phyloP scores from a whole-genome alignment of 805 yeast genomes.

The Ogataea saltuana region DNA sequence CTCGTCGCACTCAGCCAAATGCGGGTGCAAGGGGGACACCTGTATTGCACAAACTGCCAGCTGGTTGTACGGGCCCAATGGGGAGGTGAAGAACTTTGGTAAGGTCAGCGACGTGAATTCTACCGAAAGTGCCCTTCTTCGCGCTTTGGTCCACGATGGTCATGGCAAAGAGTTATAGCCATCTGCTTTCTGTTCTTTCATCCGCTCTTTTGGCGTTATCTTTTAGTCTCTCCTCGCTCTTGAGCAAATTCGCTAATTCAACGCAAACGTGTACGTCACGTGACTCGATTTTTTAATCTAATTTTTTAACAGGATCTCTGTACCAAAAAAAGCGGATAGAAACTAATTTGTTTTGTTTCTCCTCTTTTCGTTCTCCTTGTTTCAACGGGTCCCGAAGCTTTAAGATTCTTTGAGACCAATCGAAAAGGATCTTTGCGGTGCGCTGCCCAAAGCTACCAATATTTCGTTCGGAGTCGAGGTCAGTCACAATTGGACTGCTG shows the following conservation, averaged over 20 bases:
- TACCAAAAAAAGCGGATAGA: neutral
- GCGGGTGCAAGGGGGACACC: slow-evolving; percentile 38
- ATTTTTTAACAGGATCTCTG: neutral
- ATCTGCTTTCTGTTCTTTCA: no score
- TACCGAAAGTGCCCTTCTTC: slow-evolving; percentile 34
- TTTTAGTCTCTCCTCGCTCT: no score
- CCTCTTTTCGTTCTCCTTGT: no score
- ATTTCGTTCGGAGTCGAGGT: no score
- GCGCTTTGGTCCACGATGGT: slow-evolving; percentile 25
- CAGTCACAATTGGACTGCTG: no score
- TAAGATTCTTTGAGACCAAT: no score
- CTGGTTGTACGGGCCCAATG: slow-evolving; percentile 39
- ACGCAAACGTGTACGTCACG: slow-evolving; percentile 5
- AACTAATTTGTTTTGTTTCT: no score
- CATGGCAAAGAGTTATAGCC: slow-evolving; percentile 14
- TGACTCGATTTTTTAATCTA: neutral
- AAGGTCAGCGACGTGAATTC: slow-evolving; percentile 26
- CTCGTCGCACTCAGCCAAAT: slow-evolving; percentile 27
- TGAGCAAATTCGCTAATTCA: neutral
- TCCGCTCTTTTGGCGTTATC: no score
- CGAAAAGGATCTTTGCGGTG: no score
- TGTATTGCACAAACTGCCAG: slow-evolving; percentile 37
- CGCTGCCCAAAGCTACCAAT: no score
- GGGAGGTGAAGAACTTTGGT: slow-evolving; percentile 31
- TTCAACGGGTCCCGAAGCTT: no score